phyloP scores from a whole-genome alignment of 2,329 filamentous ascomycete species.

The Esteya vermicola region DNA sequence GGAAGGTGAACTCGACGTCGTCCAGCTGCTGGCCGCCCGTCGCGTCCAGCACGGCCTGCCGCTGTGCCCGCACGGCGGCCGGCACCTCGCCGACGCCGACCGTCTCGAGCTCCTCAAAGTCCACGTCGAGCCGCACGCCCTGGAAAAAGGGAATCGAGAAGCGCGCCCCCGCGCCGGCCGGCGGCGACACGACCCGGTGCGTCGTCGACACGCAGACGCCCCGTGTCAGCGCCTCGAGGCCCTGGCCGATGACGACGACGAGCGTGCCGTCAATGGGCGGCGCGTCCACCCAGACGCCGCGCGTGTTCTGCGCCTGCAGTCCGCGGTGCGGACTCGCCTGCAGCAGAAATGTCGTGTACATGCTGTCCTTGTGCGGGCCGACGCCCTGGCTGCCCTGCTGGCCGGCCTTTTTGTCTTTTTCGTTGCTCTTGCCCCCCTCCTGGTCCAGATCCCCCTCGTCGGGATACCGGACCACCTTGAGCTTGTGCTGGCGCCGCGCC shows the following conservation, averaged over 20 bases:
- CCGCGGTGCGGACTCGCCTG: conserved; percentile 66
- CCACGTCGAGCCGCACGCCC: conserved; percentile 64
- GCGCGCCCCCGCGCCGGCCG: conserved; percentile 53
- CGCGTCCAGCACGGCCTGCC: conserved; percentile 39
- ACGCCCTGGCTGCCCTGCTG: conserved; percentile 33
- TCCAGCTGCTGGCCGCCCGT: conserved; percentile 44
- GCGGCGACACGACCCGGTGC: conserved; percentile 66
- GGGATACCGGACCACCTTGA: conserved; percentile 82
- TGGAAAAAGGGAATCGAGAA: conserved; percentile 84
- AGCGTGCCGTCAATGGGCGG: conserved; percentile 62
- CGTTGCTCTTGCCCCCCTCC: conserved; percentile 18
- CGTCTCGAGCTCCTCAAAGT: conserved; percentile 60
- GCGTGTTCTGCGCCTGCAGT: conserved; percentile 69
- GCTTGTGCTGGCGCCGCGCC: conserved; percentile 56
- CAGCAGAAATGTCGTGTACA: conserved; percentile 69
- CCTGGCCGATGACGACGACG: conserved; percentile 79
- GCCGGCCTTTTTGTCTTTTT: too few relatives aligned
- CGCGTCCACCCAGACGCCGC: conserved; percentile 70
- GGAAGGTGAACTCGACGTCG: conserved; percentile 80
- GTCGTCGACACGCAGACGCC: conserved; percentile 75
- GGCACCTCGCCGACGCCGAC: conserved; percentile 45
- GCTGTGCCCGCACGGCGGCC: conserved; percentile 45
- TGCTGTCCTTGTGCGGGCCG: conserved; percentile 73
- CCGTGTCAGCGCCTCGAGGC: conserved; percentile 69
- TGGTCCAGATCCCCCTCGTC: conserved; percentile 48